These are phyloP conservation scores for Fagus sylvatica DNA, from an alignment of 306 rosid species.

Conservation along the genomic window DNA sequence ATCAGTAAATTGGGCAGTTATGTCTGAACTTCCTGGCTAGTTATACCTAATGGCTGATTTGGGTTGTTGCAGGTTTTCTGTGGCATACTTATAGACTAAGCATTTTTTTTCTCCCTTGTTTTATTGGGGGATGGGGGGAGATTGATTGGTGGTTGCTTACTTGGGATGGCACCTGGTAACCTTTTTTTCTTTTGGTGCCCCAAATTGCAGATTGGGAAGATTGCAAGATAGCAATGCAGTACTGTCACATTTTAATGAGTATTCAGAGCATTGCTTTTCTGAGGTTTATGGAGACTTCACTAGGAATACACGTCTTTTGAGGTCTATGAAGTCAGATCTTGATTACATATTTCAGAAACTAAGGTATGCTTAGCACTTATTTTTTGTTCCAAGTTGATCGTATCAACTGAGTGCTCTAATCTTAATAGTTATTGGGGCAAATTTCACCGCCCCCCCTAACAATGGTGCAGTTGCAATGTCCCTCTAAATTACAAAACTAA, in stretches of 20 bases:
- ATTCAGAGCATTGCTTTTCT: constrained; percentile 72
- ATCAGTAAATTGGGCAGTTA: neutral
- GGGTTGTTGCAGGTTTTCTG: neutral
- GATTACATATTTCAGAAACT: constrained; percentile 87
- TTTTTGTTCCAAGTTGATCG: neutral
- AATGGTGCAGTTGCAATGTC: too few species aligned
- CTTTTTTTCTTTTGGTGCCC: neutral
- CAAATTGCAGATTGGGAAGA: constrained; percentile 78
- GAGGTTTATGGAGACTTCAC: constrained; percentile 72
- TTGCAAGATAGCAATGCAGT: constrained; percentile 95
- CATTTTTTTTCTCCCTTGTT: neutral
- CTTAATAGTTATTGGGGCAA: too few species aligned
- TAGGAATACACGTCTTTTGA: constrained; percentile 58
- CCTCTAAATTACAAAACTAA: too few species aligned
- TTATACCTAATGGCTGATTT: neutral
- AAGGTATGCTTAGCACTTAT: constrained; percentile 42
- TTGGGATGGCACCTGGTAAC: neutral
- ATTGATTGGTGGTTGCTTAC: too few species aligned
- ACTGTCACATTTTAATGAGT: constrained; percentile 80
- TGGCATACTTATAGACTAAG: neutral
- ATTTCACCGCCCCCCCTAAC: too few species aligned
- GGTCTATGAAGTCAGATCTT: constrained; percentile 83
- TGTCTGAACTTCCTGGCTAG: neutral
- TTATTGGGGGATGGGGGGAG: neutral
- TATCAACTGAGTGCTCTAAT: neutral